Base-by-base conservation (phyloP, 2,329 filamentous ascomycete genomes). In the Verticillium albo-atrum region DNA sequence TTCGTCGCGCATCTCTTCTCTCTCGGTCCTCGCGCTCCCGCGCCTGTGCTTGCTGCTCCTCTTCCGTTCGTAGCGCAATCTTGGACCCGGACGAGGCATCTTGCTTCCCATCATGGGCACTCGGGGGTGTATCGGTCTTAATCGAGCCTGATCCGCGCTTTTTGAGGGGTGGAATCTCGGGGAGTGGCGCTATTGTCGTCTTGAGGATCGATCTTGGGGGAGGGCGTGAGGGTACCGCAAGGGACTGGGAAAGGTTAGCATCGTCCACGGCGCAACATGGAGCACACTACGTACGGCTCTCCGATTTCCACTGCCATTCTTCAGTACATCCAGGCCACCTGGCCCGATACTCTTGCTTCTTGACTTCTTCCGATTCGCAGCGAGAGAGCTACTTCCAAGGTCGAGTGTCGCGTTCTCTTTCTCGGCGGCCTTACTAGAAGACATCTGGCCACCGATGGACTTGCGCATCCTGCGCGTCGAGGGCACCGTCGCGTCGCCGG, bases 311-410 rank as follows among this genome's bases (percentile, higher is more conserved):
- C 81, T 85, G 52, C 83, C 84, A 69, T 89, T 83, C 72, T 89
- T 92, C 58, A 96, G 81, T 60, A 89, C 88, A 79, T 96, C 92
- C 53, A 97, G 76, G 27, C 93, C 92, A 56, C 94, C 95, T 17
- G 95, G 94, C 2, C 95, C 95, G 66, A 99, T 88, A 76, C 94
- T 98, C 80, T 97, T 98, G 76, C 94, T 97, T 65, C 95, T 88
- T 60, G 89, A 90, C 76, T 92, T 94, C 77, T 82, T 83, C 63
- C 82, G 79, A 69, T 74, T 80, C 60, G 78, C 79, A 30, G 78
- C 80, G 65, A 81, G 70, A 60, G 78, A 75, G n/a, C 42, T 47
- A 64, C 82, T 81, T 62, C 80, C 82, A 59, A 89, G 73, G 65
- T 91, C 88, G 51, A 88, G 76, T 3, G 88, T 90, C 69, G 84